Base-by-base conservation (phyloP, 2,329 filamentous ascomycete genomes). In the Penicillium sp. region DNA sequence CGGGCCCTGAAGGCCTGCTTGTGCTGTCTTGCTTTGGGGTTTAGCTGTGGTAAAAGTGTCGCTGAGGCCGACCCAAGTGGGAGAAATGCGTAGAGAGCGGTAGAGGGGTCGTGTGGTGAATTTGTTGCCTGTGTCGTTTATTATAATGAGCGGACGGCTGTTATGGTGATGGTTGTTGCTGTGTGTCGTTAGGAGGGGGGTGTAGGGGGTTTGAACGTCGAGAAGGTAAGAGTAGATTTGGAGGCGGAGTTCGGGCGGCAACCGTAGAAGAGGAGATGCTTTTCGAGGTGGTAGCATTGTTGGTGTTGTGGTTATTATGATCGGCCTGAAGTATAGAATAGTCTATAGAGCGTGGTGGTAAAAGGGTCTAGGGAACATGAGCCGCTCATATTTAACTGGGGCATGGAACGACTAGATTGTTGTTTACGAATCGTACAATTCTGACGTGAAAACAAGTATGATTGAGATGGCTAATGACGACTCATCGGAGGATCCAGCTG, bases 171-270 rank as follows among this genome's bases (percentile, higher is more conserved):
- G 21, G 21, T 31, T 51, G 35, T 51, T 48, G 35, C 44, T 48
- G 46, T 48, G 19, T 5, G 35, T 41, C 13, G 35, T 41, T 41
- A 41, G 35, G 11, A 41, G 70, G 61, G 74, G 64, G 19, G 70
- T 67, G 59, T 75, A 75, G 26, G 74, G 69, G 48, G 76, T 76
- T 35, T 70, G 73, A 13, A 71, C 66, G 19, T 65, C 44, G 8
- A 77, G 60, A 8, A 72, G 69, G 61, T 74, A 75, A 61, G 73
- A 69, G 60, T 76, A 76, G 62, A 76, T 75, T 53, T 72, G 73
- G 29, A 76, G 68, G 9, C 74, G 74, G 19, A 76, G 67, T 56
- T 75, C 74, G 5, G 69, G 52, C 2, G 73, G 74, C 5, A 76
- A 63, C 15, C 59, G 67, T 11, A 75, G 68, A 29, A 76, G 66